phyloP scores from a whole-genome alignment of 2,329 filamentous ascomycete species.

The Venturiaceae sp. region DNA sequence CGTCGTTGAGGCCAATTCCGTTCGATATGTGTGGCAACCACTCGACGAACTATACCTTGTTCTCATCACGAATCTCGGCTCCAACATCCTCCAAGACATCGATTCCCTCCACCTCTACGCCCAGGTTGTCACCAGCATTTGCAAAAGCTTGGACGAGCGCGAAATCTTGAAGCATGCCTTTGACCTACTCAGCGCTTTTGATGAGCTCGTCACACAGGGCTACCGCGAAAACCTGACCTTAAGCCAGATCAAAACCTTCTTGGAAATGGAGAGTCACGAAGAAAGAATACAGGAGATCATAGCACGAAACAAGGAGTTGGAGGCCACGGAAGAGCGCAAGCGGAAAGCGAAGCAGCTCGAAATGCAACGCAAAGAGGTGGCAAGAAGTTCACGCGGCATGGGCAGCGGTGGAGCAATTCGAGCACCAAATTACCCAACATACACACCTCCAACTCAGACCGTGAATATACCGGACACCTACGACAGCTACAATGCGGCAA shows the following conservation, averaged over 20 bases:
- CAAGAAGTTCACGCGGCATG: constrained; percentile 55
- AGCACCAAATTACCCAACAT: constrained; percentile 77
- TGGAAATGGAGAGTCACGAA: constrained; percentile 99
- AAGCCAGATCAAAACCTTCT: constrained; percentile 96
- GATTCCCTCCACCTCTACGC: constrained; percentile 96
- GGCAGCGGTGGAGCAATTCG: constrained; percentile 48
- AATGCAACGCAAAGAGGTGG: constrained; percentile 95
- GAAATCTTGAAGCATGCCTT: constrained; percentile 94
- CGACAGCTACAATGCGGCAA: constrained; percentile 92
- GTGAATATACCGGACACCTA: constrained; percentile 71
- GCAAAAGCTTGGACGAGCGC: constrained; percentile 89
- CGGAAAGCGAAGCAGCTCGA: constrained; percentile 97
- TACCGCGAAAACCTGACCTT: constrained; percentile 95
- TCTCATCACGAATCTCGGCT: constrained; percentile 97
- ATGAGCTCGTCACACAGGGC: constrained; percentile 90
- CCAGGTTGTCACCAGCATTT: constrained; percentile 93
- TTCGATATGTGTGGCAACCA: constrained; percentile 98
- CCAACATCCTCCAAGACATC: constrained; percentile 95
- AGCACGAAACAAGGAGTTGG: constrained; percentile 93
- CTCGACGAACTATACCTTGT: constrained; percentile 99
- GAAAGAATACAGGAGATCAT: constrained; percentile 99
- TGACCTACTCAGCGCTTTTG: constrained; percentile 88
- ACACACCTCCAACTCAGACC: constrained; percentile 69
- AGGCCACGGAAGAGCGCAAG: constrained; percentile 96
- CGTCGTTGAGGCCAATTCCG: constrained; percentile 97